These are phyloP conservation scores for Aspergillus nidulans DNA, from an alignment of 495 filamentous ascomycete species.

Conservation along the genomic window DNA sequence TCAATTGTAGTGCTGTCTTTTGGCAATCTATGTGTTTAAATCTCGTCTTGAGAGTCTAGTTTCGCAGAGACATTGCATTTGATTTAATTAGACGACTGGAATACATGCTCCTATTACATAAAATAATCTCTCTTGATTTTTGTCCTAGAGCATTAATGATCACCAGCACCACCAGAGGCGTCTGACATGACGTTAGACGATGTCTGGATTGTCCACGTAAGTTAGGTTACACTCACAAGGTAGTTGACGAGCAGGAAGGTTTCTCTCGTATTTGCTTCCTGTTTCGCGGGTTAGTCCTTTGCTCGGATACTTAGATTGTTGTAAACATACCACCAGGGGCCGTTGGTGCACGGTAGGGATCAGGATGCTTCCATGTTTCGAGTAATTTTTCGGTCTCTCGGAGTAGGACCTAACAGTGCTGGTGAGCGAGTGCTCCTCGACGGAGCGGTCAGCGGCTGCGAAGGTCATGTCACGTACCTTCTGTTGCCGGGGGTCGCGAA, in stretches of 20 bases:
- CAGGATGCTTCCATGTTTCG: constrained; percentile 95
- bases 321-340: constrained; percentile 81
- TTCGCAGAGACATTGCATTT: too few relatives aligned
- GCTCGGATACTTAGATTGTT: neutral
- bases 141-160: neutral
- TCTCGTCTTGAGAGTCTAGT: too few relatives aligned
- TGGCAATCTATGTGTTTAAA: too few relatives aligned
- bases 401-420: constrained; percentile 59
- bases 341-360: constrained; percentile 82
- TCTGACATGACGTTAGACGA: constrained; percentile 10
- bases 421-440: neutral
- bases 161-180: constrained; percentile 5
- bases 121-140: neutral
- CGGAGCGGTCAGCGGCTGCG: neutral
- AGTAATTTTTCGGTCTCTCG: constrained; percentile 83
- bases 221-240: constrained; percentile 60
- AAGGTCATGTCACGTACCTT: constrained; percentile 54
- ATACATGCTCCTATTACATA: too few relatives aligned
- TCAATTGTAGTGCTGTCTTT: too few relatives aligned
- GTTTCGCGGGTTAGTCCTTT: constrained; percentile 19
- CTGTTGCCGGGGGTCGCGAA: constrained; percentile 82
- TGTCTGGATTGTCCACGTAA: neutral
- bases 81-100: too few relatives aligned
- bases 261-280: constrained; percentile 97
- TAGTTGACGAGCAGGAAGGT: constrained; percentile 72